phyloP scores from a whole-genome alignment of 495 filamentous ascomycete genomes.

The Penicillium cataractarum region DNA sequence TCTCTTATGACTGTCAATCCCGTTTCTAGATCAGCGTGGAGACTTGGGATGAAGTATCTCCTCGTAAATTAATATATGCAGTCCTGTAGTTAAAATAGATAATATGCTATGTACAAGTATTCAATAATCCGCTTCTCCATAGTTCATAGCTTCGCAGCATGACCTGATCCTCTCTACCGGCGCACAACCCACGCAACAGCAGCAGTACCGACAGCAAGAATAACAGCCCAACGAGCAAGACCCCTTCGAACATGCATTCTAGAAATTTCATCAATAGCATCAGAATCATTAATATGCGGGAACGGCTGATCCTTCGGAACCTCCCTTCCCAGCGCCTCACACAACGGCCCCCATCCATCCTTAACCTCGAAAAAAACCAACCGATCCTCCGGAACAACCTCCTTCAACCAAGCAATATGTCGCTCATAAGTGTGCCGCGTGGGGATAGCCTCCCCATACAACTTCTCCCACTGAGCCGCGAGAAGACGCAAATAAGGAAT shows the following conservation, averaged over 20 bases:
- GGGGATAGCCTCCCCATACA: slow-evolving; percentile 21
- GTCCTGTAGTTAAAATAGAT: neutral
- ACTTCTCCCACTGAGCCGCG: slow-evolving; percentile 21
- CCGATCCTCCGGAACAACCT: slow-evolving; percentile 44
- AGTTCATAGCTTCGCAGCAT: neutral
- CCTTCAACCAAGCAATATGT: slow-evolving; percentile 40
- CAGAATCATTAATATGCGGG: slow-evolving; percentile 40
- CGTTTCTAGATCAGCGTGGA: too few species aligned
- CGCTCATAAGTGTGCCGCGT: slow-evolving; percentile 17
- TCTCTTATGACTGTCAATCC: too few species aligned
- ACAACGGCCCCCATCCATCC: slow-evolving; percentile 56
- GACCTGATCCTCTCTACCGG: neutral
- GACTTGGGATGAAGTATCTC: too few species aligned
- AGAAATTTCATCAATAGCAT: slow-evolving; percentile 18
- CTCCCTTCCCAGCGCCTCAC: slow-evolving; percentile 48
- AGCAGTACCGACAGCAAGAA: slow-evolving; percentile 7
- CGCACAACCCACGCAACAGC: slow-evolving; percentile 9
- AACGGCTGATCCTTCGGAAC: slow-evolving; percentile 43
- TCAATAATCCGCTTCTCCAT: neutral
- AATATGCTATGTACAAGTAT: neutral
- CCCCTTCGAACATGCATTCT: slow-evolving; percentile 20
- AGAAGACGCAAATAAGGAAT: slow-evolving; percentile 20
- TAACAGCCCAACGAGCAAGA: slow-evolving; percentile 15
- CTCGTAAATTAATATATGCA: neutral
- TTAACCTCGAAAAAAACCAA: slow-evolving; percentile 50